A percentile compares a stretch with the other conserved stretches of the same genome.
These are phyloP conservation scores for Sclerotinia glacialis DNA, from an alignment of 2,329 filamentous ascomycete species.

Conservation along the genomic window DNA sequence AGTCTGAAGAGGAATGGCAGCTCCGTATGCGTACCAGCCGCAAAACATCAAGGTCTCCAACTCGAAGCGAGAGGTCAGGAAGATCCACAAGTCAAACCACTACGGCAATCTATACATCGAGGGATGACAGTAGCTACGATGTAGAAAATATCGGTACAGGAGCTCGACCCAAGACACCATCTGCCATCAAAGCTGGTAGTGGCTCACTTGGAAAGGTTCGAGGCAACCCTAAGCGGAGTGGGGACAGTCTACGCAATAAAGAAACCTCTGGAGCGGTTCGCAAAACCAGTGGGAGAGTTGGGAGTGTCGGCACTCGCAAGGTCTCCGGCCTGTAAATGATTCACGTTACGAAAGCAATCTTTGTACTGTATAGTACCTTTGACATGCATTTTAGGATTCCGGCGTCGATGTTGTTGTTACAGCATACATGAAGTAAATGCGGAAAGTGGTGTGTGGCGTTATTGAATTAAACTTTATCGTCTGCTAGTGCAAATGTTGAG, in stretches of 20 bases:
- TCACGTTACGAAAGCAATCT: slow-evolving; percentile 25
- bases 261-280: slow-evolving; percentile 53
- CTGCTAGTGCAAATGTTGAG: slow-evolving; percentile 23
- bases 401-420: slow-evolving; percentile 19
- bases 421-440: slow-evolving; percentile 19
- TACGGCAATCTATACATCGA: slow-evolving; percentile 62
- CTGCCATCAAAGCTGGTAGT: slow-evolving; percentile 50
- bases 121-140: slow-evolving; percentile 67
- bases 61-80: slow-evolving; percentile 50
- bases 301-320: slow-evolving; percentile 50
- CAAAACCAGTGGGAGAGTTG: slow-evolving; percentile 65
- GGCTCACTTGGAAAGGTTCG: slow-evolving; percentile 60
- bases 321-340: slow-evolving; percentile 37
- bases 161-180: slow-evolving; percentile 52
- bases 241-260: slow-evolving; percentile 50
- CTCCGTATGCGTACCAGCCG: slow-evolving; percentile 68
- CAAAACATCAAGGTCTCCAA: slow-evolving; percentile 63
- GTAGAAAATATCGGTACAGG: slow-evolving; percentile 64
- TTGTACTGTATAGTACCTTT: slow-evolving; percentile 33
- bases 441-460: slow-evolving; percentile 19
- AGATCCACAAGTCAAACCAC: slow-evolving; percentile 74
- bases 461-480: slow-evolving; percentile 14
- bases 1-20: slow-evolving; percentile 70
- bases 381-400: slow-evolving; percentile 24
- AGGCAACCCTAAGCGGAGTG: slow-evolving; percentile 54